phyloP scores from a whole-genome alignment of 2,329 filamentous ascomycete species.

The Botrytis cinerea region DNA sequence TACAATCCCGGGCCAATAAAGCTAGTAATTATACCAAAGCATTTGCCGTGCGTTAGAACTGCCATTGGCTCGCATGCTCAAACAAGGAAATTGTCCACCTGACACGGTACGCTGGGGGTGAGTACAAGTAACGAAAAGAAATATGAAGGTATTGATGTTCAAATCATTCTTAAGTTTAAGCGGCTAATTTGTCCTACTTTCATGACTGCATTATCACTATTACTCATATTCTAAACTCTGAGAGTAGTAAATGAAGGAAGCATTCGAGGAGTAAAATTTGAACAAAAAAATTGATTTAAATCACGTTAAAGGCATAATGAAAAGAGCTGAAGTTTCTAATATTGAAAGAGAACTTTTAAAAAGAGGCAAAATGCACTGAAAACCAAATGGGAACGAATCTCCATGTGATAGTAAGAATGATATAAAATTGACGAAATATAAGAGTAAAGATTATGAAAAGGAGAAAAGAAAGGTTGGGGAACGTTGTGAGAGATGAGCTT shows the following conservation, averaged over 20 bases:
- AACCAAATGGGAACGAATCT: neutral
- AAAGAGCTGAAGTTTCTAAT: too few species aligned
- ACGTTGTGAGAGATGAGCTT: neutral
- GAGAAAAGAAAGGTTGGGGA: neutral
- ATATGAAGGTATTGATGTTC: fast-evolving
- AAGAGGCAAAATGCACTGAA: neutral
- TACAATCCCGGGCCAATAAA: neutral
- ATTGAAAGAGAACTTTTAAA: neutral
- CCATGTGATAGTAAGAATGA: neutral
- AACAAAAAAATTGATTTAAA: too few species aligned
- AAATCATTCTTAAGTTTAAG: neutral
- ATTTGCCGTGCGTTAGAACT: neutral
- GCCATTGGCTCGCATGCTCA: neutral
- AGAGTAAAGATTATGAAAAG: neutral
- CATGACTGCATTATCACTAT: neutral
- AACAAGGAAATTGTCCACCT: neutral
- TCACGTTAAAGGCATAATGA: too few species aligned
- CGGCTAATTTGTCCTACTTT: neutral
- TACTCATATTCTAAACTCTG: neutral
- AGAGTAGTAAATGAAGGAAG: neutral
- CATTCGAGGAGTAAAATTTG: neutral
- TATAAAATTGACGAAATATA: neutral
- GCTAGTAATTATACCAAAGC: neutral
- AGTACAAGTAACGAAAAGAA: neutral
- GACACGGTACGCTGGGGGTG: neutral